Conservation (phyloP, 495 filamentous ascomycete species). For the Aspergillus bridgeri region DNA sequence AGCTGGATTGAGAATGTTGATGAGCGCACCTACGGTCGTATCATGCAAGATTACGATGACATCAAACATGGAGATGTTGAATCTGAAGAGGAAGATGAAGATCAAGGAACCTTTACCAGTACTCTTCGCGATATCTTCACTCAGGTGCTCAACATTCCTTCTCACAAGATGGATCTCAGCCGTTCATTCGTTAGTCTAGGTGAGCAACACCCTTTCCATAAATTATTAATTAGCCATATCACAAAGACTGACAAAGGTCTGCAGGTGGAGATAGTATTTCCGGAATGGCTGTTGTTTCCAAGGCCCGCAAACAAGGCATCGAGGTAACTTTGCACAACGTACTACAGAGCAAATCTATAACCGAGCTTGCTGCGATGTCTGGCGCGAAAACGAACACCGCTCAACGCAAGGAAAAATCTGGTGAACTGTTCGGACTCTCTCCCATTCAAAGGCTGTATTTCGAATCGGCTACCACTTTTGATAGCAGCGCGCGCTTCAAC, state of each 20-base stretch:
- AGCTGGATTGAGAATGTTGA: slow-evolving; percentile 43
- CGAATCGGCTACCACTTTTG: slow-evolving; percentile 42
- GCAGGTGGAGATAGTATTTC: slow-evolving; percentile 47
- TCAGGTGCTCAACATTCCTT: slow-evolving; percentile 46
- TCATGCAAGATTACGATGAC: slow-evolving; percentile 38
- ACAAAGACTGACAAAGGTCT: slow-evolving; percentile 19
- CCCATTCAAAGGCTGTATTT: slow-evolving; percentile 47
- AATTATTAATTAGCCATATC: slow-evolving; percentile 2
- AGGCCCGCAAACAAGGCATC: slow-evolving; percentile 38
- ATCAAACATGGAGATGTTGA: slow-evolving; percentile 27
- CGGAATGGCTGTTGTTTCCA: slow-evolving; percentile 40
- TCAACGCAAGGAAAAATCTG: slow-evolving; percentile 30
- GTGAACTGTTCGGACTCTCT: slow-evolving; percentile 51
- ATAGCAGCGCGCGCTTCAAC: slow-evolving; percentile 58
- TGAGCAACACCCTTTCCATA: slow-evolving; percentile 19
- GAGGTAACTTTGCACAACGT: slow-evolving; percentile 34
- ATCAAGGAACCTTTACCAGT: slow-evolving; percentile 22
- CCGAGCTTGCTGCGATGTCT: slow-evolving; percentile 32
- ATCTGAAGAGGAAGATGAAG: slow-evolving; percentile 22
- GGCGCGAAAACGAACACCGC: slow-evolving; percentile 17
- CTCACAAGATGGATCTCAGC: slow-evolving; percentile 34
- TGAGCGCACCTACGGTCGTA: slow-evolving; percentile 31
- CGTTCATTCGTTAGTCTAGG: slow-evolving; percentile 45
- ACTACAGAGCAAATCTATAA: slow-evolving; percentile 34
- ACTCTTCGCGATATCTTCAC: slow-evolving; percentile 40